These are phyloP conservation scores for Aspergillus puulaauensis DNA, from an alignment of 2,329 filamentous ascomycete species.

Conservation along the genomic window DNA sequence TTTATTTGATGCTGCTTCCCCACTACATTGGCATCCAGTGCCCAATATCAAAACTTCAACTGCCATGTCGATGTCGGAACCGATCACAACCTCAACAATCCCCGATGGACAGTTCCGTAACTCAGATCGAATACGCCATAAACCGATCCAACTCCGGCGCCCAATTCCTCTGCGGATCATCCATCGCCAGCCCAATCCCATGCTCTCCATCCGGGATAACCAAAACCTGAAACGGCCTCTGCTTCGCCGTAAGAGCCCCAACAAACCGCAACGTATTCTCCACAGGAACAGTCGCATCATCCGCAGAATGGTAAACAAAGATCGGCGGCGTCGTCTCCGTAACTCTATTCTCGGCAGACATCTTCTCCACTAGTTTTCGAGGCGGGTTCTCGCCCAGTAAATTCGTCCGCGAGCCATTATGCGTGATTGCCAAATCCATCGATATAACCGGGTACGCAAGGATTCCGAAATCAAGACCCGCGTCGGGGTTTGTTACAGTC, in stretches of 20 bases:
- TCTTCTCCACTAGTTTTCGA: neutral
- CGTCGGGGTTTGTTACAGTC: neutral
- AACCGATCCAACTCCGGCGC: constrained; percentile 4
- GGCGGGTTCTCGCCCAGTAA: neutral
- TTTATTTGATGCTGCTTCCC: too few species aligned
- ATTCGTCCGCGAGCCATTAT: neutral
- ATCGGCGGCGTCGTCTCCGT: neutral
- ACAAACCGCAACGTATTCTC: constrained; percentile 5
- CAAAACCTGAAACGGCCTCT: neutral
- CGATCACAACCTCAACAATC: too few species aligned
- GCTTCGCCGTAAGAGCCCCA: neutral
- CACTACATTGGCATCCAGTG: too few species aligned
- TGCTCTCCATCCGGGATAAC: constrained; percentile 1
- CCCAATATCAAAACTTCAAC: too few species aligned
- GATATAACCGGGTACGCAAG: constrained; percentile 1
- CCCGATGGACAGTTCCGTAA: too few species aligned
- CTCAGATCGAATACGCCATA: neutral
- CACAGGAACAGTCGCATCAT: neutral
- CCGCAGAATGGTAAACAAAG: constrained; percentile 2
- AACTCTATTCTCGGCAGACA: constrained; percentile 1
- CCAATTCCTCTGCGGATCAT: constrained; percentile 3
- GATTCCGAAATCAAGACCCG: neutral
- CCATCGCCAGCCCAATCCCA: neutral
- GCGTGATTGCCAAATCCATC: neutral
- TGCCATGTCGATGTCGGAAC: too few species aligned